A percentile compares a stretch with the other conserved stretches of the same genome.
These are phyloP conservation scores for Berkeleyomyces basicola DNA, from an alignment of 2,329 filamentous ascomycete species.

Conservation along the genomic window DNA sequence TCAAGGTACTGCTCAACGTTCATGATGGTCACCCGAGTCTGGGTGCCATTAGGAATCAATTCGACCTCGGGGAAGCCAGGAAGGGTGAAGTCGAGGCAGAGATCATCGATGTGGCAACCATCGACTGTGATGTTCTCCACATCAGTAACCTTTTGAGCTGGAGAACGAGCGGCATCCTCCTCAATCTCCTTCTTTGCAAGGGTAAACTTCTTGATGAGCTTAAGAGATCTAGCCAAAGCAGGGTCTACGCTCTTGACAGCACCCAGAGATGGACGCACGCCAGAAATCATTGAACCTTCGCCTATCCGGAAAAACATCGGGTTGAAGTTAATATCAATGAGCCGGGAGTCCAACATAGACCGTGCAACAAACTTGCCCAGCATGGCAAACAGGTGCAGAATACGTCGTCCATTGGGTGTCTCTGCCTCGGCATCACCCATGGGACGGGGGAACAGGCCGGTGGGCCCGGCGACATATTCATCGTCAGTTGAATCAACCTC, in stretches of 20 bases:
- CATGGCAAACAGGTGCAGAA: conserved; percentile 77
- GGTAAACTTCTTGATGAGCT: conserved; percentile 74
- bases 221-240: conserved; percentile 68
- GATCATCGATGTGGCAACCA: conserved; percentile 63
- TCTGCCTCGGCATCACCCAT: conserved; percentile 62
- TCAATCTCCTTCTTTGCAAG: conserved; percentile 70
- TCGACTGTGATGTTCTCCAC: conserved; percentile 57
- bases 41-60: conserved; percentile 55
- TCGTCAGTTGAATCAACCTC: conserved; percentile 61
- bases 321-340: conserved; percentile 95
- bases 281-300: conserved; percentile 41
- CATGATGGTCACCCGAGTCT: conserved; percentile 65
- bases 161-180: conserved; percentile 46
- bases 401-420: conserved; percentile 67
- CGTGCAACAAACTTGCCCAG: conserved; percentile 94
- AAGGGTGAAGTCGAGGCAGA: conserved; percentile 85
- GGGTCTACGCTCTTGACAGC: conserved; percentile 82
- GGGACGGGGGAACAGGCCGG: conserved; percentile 81
- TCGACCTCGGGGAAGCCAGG: conserved; percentile 84
- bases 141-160: conserved; percentile 53
- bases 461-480: conserved; percentile 66
- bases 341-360: conserved; percentile 94
- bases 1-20: conserved; percentile 86
- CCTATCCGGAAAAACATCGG: conserved; percentile 94
- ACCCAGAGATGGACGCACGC: conserved; percentile 67